phyloP scores from a whole-genome alignment of 2,329 filamentous ascomycete genomes.

The Arachnopeziza araneosa region DNA sequence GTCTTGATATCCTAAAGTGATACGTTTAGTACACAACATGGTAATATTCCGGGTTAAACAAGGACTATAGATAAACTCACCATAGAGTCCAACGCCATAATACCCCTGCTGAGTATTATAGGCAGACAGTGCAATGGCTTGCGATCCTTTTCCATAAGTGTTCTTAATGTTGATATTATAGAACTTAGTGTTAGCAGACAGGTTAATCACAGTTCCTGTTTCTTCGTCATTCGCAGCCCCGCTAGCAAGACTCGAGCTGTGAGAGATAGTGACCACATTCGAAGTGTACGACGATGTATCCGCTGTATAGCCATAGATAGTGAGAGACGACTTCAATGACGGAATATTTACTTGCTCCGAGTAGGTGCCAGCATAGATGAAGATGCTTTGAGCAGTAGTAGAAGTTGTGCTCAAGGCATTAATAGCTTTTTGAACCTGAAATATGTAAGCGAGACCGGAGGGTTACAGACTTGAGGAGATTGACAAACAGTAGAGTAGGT shows the following conservation, averaged over 20 bases:
- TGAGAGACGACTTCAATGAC: constrained; percentile 40
- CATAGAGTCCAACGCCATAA: constrained; percentile 49
- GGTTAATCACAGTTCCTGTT: constrained; percentile 28
- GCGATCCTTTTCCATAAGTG: constrained; percentile 42
- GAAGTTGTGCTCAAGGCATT: constrained; percentile 42
- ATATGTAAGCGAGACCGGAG: background rate
- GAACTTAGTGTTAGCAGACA: constrained; percentile 44
- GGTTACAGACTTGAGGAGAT: background rate
- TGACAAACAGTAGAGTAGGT: constrained; percentile 38
- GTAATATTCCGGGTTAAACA: background rate
- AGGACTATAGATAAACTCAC: background rate
- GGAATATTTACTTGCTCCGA: constrained; percentile 51
- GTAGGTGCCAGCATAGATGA: constrained; percentile 52
- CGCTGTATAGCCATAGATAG: constrained; percentile 46
- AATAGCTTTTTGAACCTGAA: constrained; percentile 43
- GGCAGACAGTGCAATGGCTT: constrained; percentile 49
- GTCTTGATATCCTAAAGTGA: constrained; percentile 38
- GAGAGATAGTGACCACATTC: constrained; percentile 44
- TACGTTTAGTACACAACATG: background rate
- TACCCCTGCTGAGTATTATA: constrained; percentile 47
- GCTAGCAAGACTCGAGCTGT: constrained; percentile 37
- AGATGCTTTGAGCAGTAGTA: constrained; percentile 44
- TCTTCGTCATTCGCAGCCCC: constrained; percentile 38
- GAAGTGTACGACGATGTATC: constrained; percentile 40
- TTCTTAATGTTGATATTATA: constrained; percentile 57